Evolutionary conservation across 2,329 filamentous ascomycete species (phyloP), one percentile per base, ranked within the genome.

Genomic region (Apiospora kogelbergensis): DNA sequence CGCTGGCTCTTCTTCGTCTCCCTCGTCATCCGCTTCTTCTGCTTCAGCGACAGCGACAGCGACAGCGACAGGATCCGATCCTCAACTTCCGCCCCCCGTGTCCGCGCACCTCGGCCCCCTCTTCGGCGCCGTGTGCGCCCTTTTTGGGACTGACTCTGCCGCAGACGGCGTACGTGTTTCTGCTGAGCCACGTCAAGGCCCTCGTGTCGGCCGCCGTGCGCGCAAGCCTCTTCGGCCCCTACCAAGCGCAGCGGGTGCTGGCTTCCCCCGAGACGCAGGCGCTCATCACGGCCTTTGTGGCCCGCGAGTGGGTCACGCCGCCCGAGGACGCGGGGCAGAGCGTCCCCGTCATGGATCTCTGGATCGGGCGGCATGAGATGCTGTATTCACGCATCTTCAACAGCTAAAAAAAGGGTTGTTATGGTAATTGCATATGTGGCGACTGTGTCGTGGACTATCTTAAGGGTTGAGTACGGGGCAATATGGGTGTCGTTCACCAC

Each of bases 351-450:
- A 90, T 95, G 87, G 93, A 96, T 81, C 78, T 96, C 41, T 96
- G 93, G 93, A 85, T 94, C 76, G 93, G 93, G 3, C 86, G 93
- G 76, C 93, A 96, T 79, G 93, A 96, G 84, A 83, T 93, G 77
- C 79, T 96, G 72, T 96, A 96, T 79, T 95, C 92, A 69, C 88
- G 93, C 74, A 95, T 96, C 68, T 96, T 96, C 77, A 96, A 96
- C 80, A 95, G 92, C 74, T 95, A 22, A 5, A 42, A 6, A 9
- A 9, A 11, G 37, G 37, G 7, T 40, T 40, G 7, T 42, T 41
- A 5, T 41, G 7, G 11, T 41, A 42, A 13, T 42, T 13, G 40
- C 40, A 42, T 11, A 2, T 13, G 7, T 41, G 40, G 40, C n/a
- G 40, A 10, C 2, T 13, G 2, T 13, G 11, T 13, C 40, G 2